Evolutionary conservation across 768 basidiomycete species (phyloP), one percentile per base, ranked within the genome.

Genomic region (Inosperma sp.): DNA sequence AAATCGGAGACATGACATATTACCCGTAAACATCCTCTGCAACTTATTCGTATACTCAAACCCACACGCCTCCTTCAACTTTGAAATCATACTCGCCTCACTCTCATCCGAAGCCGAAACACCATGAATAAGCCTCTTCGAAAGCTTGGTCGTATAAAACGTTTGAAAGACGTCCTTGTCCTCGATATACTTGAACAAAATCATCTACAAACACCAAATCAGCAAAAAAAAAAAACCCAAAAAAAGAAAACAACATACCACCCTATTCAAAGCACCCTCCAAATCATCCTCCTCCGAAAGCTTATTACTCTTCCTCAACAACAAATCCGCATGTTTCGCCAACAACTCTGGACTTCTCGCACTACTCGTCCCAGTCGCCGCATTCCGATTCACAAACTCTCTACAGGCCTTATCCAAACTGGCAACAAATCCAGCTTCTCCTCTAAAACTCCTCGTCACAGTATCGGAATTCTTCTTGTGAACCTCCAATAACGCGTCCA

Each of bases 131-230:
- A 99, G 82, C 54, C 95, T 92, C 65, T 89, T 90, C 29, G 90
- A 90, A 19, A 98, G 71, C 67, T 91, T 94, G 56, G 91, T 95
- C 13, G 87, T 88, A 72, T 99, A 98, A 77, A 95, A 98, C 14
- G 88, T 88, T 64, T 95, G 93, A 83, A 97, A 99, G 10, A 98
- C 91, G 58, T 99, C 95, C 74, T 96, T 96, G 76, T 98, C 94
- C 65, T 94, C 92, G 60, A 97, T 87, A 69, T 96, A 98, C 66
- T 93, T 93, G 87, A 99, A 96, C 42, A 98, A 72, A 12, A 90
- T 78, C 93, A 97, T 96, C 95, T 98, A 62, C 5, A 56, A 34
- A 10, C 68, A 46, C 48, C 71, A 67, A 31, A 37, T 64, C 62
- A 58, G 63, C 10, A 21, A 47, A 16, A 51, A 17, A 35, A 68